phyloP scores from a whole-genome alignment of 345 rosid genomes.

The Rhodamnia rubescens region DNA sequence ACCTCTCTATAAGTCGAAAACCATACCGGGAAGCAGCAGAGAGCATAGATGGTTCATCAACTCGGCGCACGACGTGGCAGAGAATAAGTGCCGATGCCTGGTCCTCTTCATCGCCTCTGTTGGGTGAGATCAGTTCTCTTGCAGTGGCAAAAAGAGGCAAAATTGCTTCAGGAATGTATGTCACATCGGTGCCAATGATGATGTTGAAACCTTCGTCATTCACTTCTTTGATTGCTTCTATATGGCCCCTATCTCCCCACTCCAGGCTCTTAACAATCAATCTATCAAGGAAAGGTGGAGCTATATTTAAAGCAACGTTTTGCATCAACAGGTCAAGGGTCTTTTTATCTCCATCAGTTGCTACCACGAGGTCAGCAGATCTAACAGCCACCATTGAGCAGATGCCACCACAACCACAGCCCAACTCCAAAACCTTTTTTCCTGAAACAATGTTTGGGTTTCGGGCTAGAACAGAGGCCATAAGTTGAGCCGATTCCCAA shows the following conservation, averaged over 20 bases:
- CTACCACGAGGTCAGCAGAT: slow-evolving; percentile 57
- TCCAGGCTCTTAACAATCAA: slow-evolving; percentile 40
- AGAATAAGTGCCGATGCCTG: slow-evolving; percentile 45
- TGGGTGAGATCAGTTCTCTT: slow-evolving; percentile 37
- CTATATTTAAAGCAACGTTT: slow-evolving; percentile 49
- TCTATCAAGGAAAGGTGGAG: slow-evolving; percentile 24
- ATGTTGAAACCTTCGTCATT: slow-evolving; percentile 51
- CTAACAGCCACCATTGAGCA: slow-evolving; percentile 77
- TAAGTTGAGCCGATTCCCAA: slow-evolving; percentile 86
- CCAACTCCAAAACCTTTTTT: slow-evolving; percentile 64
- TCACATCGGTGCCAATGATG: slow-evolving; percentile 77
- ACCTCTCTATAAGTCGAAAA: slow-evolving; percentile 55
- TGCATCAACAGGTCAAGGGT: slow-evolving; percentile 44
- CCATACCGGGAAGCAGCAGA: slow-evolving; percentile 57
- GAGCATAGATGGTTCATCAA: slow-evolving; percentile 60
- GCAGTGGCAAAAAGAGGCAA: slow-evolving; percentile 67
- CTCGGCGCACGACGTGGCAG: slow-evolving; percentile 66
- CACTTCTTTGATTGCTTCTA: slow-evolving; percentile 30
- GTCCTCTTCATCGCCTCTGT: slow-evolving; percentile 4
- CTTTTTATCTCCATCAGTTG: slow-evolving; percentile 64
- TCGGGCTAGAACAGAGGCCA: slow-evolving; percentile 64
- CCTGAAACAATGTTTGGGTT: slow-evolving; percentile 63
- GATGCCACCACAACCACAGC: slow-evolving; percentile 75
- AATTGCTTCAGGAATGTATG: slow-evolving; percentile 59
- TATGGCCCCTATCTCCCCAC: slow-evolving; percentile 68